Base-by-base conservation (phyloP, 2,329 filamentous ascomycete species). In the Diaporthe citriasiana region DNA sequence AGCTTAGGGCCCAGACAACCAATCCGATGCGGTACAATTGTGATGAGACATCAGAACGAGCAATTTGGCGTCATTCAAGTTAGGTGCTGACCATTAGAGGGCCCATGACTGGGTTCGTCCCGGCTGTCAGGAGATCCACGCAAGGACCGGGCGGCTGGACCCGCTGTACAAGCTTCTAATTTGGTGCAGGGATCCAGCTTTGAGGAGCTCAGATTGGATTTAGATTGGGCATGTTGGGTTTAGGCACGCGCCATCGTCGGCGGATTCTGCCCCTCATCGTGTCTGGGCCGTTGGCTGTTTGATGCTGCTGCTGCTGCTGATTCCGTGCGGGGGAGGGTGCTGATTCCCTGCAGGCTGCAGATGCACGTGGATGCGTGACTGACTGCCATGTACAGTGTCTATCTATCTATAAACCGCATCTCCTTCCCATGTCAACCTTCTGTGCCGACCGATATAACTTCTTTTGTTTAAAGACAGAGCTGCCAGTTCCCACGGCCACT, bases 51-150 rank as follows among this genome's bases (percentile, higher is more conserved):
- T 33, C n/a, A n/a, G 22, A 51, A 35, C 17, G 42, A 7, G 42
- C 13, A 38, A 0, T 10, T 1, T 35, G 42, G 38, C 17, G 38
- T 40, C 53, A 10, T 19, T 13, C 12, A 40, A 17, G 45, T n/a
- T 9, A 6, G 22, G 42, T 73, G 74, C 74, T 75, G 74, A 75
- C 74, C 66, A 75, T 75, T 75, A 35, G 56, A 55, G 66, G 30
- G 51, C 25, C 40, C 50, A 25, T 75, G 59, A 72, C 73, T 75
- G 65, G 74, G 45, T 40, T 51, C 12, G 53, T 35, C 53, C 19
- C 27, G 22, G 53, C 68, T 33, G 35, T 17, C 3, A 1, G 17
- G 8, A 19, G 33, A 60, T 33, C 9, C 38, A 47, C 25, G 69
- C 56, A 47, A 30, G 35, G 55, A 10, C 30, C 22, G 15, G 47